Percentiles rank a stretch among this genome's conserved stretches.
These are phyloP conservation scores for Mycena galopus DNA, from an alignment of 768 basidiomycete species.

Conservation along the genomic window DNA sequence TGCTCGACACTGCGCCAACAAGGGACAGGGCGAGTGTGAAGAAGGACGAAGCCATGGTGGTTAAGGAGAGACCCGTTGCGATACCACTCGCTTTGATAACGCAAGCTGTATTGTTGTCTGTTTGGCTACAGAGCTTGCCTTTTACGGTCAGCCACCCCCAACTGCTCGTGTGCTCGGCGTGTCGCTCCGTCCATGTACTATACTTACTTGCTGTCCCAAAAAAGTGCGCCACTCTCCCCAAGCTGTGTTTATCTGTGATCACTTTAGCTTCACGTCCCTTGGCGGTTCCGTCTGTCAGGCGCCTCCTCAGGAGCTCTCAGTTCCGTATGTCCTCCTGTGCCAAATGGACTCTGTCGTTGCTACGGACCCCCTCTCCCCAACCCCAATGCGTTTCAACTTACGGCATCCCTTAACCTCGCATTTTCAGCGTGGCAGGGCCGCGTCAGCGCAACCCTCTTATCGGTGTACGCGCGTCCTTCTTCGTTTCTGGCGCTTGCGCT, in stretches of 20 bases:
- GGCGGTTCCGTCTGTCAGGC: not conserved
- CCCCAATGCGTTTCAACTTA: not conserved
- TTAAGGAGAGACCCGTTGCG: slow-evolving; percentile 39
- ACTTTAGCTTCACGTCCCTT: too few species aligned
- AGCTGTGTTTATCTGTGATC: not conserved
- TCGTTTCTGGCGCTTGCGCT: too few species aligned
- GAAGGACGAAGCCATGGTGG: slow-evolving; percentile 59
- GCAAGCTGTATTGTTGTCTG: slow-evolving; percentile 45
- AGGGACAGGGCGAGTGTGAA: slow-evolving; percentile 56
- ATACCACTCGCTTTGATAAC: slow-evolving; percentile 41
- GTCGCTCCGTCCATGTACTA: too few species aligned
- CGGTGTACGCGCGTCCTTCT: slow-evolving; percentile 14
- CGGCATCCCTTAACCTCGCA: slow-evolving; percentile 3
- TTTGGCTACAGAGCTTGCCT: slow-evolving; percentile 39
- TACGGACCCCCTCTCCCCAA: not conserved
- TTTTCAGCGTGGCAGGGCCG: slow-evolving; percentile 13
- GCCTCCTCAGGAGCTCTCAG: not conserved
- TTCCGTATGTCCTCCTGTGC: not conserved
- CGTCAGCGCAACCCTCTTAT: slow-evolving; percentile 19
- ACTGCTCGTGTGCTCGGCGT: slow-evolving; percentile 11
- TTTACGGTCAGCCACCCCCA: not conserved
- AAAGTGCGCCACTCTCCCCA: not conserved
- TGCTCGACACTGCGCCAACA: slow-evolving; percentile 52
- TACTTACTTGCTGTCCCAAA: slow-evolving; percentile 3
- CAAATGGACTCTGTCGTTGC: not conserved